Evolutionary conservation across 116 monocot species (phyloP).

Genomic region (Phalaenopsis hybrid): DNA sequence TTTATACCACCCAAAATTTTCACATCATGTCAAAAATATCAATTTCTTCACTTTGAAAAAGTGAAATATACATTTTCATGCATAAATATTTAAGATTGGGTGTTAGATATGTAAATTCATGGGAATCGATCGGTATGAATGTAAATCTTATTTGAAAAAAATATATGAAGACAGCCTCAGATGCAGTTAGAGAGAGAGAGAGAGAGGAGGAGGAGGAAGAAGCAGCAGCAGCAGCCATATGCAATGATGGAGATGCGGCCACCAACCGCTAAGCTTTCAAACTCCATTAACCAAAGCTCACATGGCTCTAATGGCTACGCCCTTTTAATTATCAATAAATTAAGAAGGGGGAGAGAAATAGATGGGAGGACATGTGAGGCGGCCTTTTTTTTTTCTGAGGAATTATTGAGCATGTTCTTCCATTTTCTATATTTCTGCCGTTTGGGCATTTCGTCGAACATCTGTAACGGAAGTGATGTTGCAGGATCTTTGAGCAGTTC

Average conservation of each 20-base stretch:
- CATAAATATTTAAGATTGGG: no score
- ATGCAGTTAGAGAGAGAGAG: neutral
- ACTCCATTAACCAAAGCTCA: neutral
- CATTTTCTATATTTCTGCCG: neutral
- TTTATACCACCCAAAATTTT: no score
- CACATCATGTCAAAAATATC: no score
- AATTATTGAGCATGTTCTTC: conserved; percentile 4
- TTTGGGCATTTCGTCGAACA: neutral
- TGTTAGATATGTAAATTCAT: no score
- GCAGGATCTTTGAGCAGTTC: no score
- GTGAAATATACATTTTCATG: no score
- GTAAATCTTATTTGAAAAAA: no score
- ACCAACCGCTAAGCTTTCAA: conserved; percentile 6
- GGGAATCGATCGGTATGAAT: no score
- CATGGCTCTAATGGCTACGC: neutral
- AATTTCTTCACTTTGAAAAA: no score
- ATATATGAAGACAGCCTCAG: neutral
- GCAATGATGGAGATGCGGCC: conserved; percentile 15
- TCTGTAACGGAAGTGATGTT: neutral
- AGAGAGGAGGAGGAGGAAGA: neutral
- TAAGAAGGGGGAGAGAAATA: neutral
- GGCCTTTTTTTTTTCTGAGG: neutral
- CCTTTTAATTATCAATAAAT: neutral
- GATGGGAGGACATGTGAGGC: conserved; percentile 2
- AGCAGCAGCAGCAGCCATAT: neutral